phyloP scores from a whole-genome alignment of 257 asterid species.

The Solanum sitiens region DNA sequence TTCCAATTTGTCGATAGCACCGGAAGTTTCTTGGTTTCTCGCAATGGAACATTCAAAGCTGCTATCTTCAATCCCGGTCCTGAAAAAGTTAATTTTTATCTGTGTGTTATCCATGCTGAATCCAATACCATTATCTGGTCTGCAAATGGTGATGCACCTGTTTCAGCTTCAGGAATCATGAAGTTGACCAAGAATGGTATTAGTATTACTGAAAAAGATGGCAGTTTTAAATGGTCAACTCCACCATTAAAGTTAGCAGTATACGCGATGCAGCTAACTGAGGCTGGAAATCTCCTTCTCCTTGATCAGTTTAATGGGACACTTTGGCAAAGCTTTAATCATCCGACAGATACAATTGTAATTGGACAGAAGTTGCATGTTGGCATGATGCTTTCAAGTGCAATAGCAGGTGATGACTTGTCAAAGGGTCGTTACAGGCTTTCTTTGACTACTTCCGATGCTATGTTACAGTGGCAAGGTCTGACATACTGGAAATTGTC shows the following conservation, averaged over 20 bases:
- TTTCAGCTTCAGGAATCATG: conserved; percentile 31
- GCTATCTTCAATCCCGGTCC: conserved; percentile 37
- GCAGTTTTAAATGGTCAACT: conserved; percentile 46
- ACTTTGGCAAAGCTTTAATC: conserved; percentile 58
- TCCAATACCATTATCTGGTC: conserved; percentile 61
- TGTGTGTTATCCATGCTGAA: conserved; percentile 39
- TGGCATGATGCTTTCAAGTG: conserved; percentile 21
- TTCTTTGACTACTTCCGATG: conserved; percentile 35
- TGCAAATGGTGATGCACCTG: conserved; percentile 54
- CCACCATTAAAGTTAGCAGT: conserved; percentile 19
- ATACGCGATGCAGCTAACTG: conserved; percentile 32
- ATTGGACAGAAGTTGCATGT: conserved; percentile 34
- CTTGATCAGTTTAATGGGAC: conserved; percentile 34
- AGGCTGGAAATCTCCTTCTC: conserved; percentile 50
- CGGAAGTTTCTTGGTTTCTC: conserved; percentile 51
- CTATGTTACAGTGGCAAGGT: conserved; percentile 34
- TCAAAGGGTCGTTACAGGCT: conserved; percentile 38
- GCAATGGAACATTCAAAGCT: conserved; percentile 46
- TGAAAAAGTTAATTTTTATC: conserved; percentile 30
- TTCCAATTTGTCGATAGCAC: conserved; percentile 15
- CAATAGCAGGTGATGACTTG: conserved; percentile 27
- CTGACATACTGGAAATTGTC: conserved; percentile 54
- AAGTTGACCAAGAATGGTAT: conserved; percentile 31
- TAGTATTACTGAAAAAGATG: conserved; percentile 17
- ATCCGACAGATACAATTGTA: conserved; percentile 66